A percentile compares a stretch with the other conserved stretches of the same genome.
These are phyloP conservation scores for Fraxinus xanthoxyloides DNA, from an alignment of 305 asterid genomes.

Conservation along the genomic window DNA sequence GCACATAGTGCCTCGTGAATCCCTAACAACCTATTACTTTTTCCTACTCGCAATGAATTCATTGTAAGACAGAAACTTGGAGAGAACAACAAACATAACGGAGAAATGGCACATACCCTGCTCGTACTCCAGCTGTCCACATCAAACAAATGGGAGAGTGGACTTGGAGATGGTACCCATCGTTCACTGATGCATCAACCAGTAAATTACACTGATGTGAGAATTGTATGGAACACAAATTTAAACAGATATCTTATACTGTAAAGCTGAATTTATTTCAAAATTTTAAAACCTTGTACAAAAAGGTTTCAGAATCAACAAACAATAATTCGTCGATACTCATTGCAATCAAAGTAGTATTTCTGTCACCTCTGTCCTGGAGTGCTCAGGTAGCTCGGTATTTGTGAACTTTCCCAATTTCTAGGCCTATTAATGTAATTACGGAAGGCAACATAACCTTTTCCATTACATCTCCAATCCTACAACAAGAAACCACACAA, in stretches of 20 bases:
- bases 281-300: neutral
- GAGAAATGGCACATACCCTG: slow-evolving; percentile 48
- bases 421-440: slow-evolving; percentile 79
- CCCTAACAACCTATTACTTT: slow-evolving; percentile 3
- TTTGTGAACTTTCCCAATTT: slow-evolving; percentile 63
- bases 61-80: slow-evolving; percentile 18
- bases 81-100: slow-evolving; percentile 7
- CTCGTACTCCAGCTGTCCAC: slow-evolving; percentile 66
- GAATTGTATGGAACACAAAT: slow-evolving; percentile 59
- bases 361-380: slow-evolving; percentile 80
- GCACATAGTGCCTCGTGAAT: slow-evolving; percentile 8
- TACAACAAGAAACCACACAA: slow-evolving; percentile 33
- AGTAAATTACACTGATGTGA: slow-evolving; percentile 93
- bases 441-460: slow-evolving; percentile 83
- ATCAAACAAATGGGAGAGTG: slow-evolving; percentile 58
- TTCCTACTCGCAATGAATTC: neutral
- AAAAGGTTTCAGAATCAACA: slow-evolving; percentile 10
- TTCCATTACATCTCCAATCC: slow-evolving; percentile 95
- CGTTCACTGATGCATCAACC: slow-evolving; percentile 97
- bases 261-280: slow-evolving; percentile 21
- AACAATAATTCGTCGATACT: slow-evolving; percentile 2
- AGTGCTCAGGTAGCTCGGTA: slow-evolving; percentile 67
- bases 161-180: slow-evolving; percentile 72
- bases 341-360: slow-evolving; percentile 32
- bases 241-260: slow-evolving; percentile 43